Evolutionary conservation across 371 early-diverging fungal species (phyloP), one percentile per base, ranked within the genome.

Genomic region (Circinella minor): DNA sequence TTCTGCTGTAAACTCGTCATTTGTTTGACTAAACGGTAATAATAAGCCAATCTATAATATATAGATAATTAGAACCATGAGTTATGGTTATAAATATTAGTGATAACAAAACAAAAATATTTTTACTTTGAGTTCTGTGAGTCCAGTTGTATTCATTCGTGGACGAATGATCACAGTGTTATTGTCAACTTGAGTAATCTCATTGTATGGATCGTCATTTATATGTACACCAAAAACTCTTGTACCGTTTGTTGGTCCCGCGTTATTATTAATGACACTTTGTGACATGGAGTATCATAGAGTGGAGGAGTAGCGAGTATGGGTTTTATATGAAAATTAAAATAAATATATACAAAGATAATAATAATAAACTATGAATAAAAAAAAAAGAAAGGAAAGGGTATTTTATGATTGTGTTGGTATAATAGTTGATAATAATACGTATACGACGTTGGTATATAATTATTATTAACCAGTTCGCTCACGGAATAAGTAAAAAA

Each of bases 11-110:
- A 81, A 71, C 38, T 78, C 76, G 65, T 82, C 81, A 36, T 73
- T 71, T 15, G 69, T 80, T 57, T 81, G 82, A 63, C 79, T 79
- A 61, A 84, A 82, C 15, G 84, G 84, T 48, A 84, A 69, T 36
- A 84, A 62, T 9, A 84, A 70, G 64, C 84, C 84, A 64, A 84
- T 76, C 82, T 84, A 68, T 55, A 43, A 43, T 43, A 43, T 51
- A 14, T 36, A 27, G 27, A 27, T 65, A 55, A 18, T 6, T 18
- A 51, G 5, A 51, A 55, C 13, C 15, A 5, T n/a, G 62, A 49
- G 54, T 7, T 7, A 43, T 55, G 38, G 34, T 39, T 54, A n/a
- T 37, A 27, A 38, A 17, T 55, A 39, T 6, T 18, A 6, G 36
- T 34, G 20, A 27, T 36, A 43, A 49, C 49, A 43, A 43, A 43